A percentile compares a stretch with the other conserved stretches of the same genome.
These are phyloP conservation scores for Cercis canadensis DNA, from an alignment of 306 rosid genomes.

Conservation along the genomic window DNA sequence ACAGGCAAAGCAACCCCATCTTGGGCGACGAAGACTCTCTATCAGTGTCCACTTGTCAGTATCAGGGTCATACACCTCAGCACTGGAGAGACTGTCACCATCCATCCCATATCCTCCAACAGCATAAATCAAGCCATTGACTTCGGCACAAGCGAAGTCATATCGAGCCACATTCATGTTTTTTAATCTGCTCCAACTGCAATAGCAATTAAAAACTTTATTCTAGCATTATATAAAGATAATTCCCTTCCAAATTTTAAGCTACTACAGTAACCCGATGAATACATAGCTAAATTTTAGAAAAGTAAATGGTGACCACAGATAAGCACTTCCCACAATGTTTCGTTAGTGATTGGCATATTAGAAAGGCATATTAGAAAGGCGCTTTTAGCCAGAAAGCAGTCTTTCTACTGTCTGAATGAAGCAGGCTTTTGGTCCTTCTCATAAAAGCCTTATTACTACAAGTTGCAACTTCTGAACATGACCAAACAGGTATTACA, in stretches of 20 bases:
- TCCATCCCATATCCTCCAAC: constrained; percentile 83
- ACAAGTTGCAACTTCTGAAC: too few species aligned
- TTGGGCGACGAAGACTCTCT: constrained; percentile 88
- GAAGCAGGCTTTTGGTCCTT: too few species aligned
- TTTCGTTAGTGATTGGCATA: too few species aligned
- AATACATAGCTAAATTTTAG: not conserved
- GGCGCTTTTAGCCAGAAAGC: constrained; percentile 49
- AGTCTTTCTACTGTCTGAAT: too few species aligned
- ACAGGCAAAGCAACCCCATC: constrained; percentile 94
- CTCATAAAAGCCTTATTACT: too few species aligned
- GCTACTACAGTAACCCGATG: not conserved
- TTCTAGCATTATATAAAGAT: not conserved
- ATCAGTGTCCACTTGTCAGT: constrained; percentile 71
- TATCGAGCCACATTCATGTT: constrained; percentile 75
- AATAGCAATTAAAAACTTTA: constrained; percentile 29
- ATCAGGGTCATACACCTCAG: constrained; percentile 81
- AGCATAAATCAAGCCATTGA: constrained; percentile 78
- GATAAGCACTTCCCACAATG: not conserved
- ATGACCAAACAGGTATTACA: too few species aligned
- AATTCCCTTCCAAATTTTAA: not conserved
- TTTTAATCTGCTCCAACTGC: constrained; percentile 84
- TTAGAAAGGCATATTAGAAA: too few species aligned
- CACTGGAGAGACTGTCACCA: constrained; percentile 77
- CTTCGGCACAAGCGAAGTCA: constrained; percentile 89
- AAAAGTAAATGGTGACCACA: not conserved